phyloP scores from a whole-genome alignment of 2,329 filamentous ascomycete genomes.

The Aspergillus vadensis region DNA sequence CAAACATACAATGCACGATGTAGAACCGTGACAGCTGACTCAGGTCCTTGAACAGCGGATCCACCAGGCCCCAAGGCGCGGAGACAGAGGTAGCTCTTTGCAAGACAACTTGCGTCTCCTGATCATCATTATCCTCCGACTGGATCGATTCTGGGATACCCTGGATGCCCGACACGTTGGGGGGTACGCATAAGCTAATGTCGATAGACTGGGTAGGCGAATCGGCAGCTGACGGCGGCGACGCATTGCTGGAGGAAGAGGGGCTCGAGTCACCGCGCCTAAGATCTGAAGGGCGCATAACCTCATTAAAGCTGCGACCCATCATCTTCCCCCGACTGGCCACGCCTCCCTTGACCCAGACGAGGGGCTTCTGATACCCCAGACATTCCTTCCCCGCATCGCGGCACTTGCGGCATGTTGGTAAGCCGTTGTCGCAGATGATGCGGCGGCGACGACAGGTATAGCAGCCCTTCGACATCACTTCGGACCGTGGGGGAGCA shows the following conservation, averaged over 20 bases:
- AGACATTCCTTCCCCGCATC: constrained; percentile 48
- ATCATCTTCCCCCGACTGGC: constrained; percentile 53
- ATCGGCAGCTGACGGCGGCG: neutral
- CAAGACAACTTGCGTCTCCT: neutral
- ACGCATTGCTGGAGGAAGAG: neutral
- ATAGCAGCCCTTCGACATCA: constrained; percentile 47
- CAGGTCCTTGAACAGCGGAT: constrained; percentile 52
- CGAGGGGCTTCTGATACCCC: constrained; percentile 46
- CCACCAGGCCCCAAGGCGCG: constrained; percentile 45
- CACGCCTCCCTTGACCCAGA: constrained; percentile 48
- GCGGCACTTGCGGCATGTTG: constrained; percentile 46
- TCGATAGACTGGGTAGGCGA: neutral
- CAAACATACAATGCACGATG: constrained; percentile 46
- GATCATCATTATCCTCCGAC: neutral
- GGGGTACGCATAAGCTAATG: neutral
- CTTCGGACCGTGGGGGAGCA: neutral
- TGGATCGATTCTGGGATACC: neutral
- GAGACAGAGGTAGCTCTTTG: constrained; percentile 22
- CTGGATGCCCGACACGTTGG: neutral
- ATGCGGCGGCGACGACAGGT: constrained; percentile 49
- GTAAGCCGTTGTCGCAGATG: constrained; percentile 46
- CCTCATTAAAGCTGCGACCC: constrained; percentile 54
- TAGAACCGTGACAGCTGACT: constrained; percentile 49
- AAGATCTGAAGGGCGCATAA: constrained; percentile 17
- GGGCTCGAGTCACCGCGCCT: neutral